A percentile compares a stretch with the other conserved stretches of the same genome.
These are phyloP conservation scores for Lanmaoa pseudosensibilis DNA, from an alignment of 768 basidiomycete species.

Conservation along the genomic window DNA sequence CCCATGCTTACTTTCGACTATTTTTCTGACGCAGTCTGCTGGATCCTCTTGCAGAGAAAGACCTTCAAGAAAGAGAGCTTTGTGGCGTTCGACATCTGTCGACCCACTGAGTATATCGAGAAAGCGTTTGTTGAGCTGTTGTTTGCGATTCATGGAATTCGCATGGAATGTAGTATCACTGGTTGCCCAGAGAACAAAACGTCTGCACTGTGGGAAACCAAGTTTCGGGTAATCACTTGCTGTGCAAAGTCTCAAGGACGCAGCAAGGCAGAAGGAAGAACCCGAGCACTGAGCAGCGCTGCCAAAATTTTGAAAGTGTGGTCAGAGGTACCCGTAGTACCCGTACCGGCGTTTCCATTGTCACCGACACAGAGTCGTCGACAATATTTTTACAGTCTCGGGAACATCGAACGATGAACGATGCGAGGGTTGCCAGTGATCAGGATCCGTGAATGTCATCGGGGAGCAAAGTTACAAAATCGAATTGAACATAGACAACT, in stretches of 20 bases:
- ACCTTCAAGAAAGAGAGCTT: conserved; percentile 45
- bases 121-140: conserved; percentile 38
- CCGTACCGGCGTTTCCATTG: too few species aligned
- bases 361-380: too few species aligned
- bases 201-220: background rate
- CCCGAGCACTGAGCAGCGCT: too few species aligned
- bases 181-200: background rate
- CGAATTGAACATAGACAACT: too few species aligned
- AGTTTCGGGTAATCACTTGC: background rate
- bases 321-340: too few species aligned
- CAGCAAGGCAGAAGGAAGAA: too few species aligned
- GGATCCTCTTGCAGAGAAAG: conserved; percentile 43
- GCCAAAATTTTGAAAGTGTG: too few species aligned
- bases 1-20: conserved; percentile 39
- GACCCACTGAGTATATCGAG: conserved; percentile 34
- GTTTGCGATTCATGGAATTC: conserved; percentile 23
- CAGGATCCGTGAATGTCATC: too few species aligned
- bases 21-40: conserved; percentile 36
- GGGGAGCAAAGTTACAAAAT: too few species aligned
- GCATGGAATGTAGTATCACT: conserved; percentile 11
- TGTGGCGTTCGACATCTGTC: conserved; percentile 24
- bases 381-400: too few species aligned
- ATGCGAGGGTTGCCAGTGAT: too few species aligned
- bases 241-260: background rate
- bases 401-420: too few species aligned